Percentiles rank a stretch among this genome's conserved stretches.
Evolutionary conservation across 805 yeast species (phyloP).

Genomic region (Pichia phayaonensis): DNA sequence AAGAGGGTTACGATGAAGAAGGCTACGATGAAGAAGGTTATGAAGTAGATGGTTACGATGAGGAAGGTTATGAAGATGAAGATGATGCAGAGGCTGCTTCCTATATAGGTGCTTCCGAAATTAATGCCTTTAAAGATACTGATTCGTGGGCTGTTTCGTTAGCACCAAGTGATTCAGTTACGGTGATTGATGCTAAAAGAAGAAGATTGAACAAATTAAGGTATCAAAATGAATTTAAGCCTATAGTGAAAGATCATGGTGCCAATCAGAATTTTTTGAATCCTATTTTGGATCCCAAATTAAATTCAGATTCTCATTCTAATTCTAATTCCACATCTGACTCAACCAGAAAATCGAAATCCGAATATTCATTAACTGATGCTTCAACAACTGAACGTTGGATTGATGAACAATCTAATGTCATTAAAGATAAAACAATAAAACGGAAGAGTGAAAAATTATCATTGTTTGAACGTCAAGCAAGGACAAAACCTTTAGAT

Average conservation of each 20-base stretch:
- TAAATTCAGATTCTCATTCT: not conserved
- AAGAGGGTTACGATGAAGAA: not conserved
- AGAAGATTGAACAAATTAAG: not conserved
- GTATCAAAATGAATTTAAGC: not conserved
- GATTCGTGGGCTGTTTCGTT: slow-evolving; percentile 6
- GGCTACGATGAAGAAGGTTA: not conserved
- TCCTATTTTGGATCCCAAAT: not conserved
- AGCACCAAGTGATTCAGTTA: slow-evolving; percentile 15
- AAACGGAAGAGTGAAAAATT: not conserved
- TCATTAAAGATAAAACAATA: not conserved
- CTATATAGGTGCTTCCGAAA: not conserved
- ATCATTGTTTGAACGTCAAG: not conserved
- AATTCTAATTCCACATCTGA: not conserved
- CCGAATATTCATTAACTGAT: not conserved
- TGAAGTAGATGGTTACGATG: too few species aligned
- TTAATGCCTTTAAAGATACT: not conserved
- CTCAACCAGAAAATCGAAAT: not conserved
- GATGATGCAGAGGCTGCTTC: not conserved
- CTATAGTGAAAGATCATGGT: not conserved
- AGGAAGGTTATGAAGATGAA: not conserved
- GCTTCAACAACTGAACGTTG: slow-evolving; percentile 20
- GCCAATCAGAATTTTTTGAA: not conserved
- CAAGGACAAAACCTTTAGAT: slow-evolving; percentile 1
- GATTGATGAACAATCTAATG: slow-evolving; percentile 17
- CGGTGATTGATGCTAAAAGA: slow-evolving; percentile 8